Evolutionary conservation across 106 monocot species (phyloP).

Genomic region (Allium fistulosum): DNA sequence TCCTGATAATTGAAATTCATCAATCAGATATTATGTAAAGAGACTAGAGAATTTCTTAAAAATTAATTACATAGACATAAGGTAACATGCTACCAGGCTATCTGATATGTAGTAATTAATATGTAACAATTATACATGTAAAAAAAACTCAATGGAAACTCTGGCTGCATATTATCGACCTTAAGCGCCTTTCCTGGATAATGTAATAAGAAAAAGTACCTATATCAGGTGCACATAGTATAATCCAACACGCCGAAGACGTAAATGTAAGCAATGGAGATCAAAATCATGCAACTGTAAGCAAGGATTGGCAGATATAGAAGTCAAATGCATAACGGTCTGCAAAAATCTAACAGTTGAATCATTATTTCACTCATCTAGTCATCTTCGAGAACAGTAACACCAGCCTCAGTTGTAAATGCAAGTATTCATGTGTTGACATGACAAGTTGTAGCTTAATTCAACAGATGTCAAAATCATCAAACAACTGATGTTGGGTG

Average conservation of each 20-base stretch:
- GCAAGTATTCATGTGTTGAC: too few species aligned
- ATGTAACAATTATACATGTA: neutral
- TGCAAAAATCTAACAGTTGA: constrained; percentile 10
- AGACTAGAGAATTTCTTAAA: neutral
- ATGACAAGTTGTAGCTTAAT: neutral
- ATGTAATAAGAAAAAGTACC: constrained; percentile 4
- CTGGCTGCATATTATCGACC: neutral
- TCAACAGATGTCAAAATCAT: neutral
- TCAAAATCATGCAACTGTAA: constrained; percentile 9
- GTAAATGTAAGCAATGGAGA: constrained; percentile 11
- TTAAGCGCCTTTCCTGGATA: neutral
- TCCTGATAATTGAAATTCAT: constrained; percentile 31
- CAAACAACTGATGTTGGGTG: neutral
- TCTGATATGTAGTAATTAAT: constrained; percentile 10
- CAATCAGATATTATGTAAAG: neutral
- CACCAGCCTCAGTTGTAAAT: neutral
- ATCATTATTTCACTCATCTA: neutral
- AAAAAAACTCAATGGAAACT: neutral
- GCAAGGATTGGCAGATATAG: constrained; percentile 5
- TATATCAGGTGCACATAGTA: constrained; percentile 3
- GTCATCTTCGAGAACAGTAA: constrained; percentile 1
- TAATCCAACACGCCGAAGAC: neutral
- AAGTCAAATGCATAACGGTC: neutral
- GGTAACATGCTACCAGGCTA: neutral
- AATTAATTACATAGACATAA: neutral